phyloP scores from a whole-genome alignment of 2,329 filamentous ascomycete species.

The Exophiala bonariae region DNA sequence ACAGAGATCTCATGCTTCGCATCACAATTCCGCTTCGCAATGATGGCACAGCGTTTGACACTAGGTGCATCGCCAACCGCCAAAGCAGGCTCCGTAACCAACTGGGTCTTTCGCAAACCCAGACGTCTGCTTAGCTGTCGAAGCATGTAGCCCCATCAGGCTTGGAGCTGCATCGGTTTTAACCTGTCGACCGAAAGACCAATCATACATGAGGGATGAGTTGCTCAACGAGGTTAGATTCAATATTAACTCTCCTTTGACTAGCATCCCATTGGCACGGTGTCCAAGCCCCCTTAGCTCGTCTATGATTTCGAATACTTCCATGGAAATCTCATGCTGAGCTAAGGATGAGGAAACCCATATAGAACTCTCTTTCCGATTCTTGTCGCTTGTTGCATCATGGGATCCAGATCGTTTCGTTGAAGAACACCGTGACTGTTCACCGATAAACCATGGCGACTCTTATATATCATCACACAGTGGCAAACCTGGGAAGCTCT shows the following conservation, averaged over 20 bases:
- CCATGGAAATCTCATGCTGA: slow-evolving; percentile 19
- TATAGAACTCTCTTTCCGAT: slow-evolving; percentile 20
- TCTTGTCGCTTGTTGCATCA: slow-evolving; percentile 17
- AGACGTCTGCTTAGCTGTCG: not conserved
- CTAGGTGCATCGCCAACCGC: too few species aligned
- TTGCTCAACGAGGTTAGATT: slow-evolving; percentile 18
- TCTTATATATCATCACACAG: slow-evolving; percentile 12
- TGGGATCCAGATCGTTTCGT: slow-evolving; percentile 3
- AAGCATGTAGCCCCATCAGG: slow-evolving; percentile 6
- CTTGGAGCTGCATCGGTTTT: not conserved
- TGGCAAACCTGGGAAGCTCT: slow-evolving; percentile 4
- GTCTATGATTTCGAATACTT: slow-evolving; percentile 8
- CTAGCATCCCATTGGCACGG: slow-evolving; percentile 5
- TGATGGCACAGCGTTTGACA: too few species aligned
- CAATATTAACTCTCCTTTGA: not conserved
- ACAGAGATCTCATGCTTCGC: too few species aligned
- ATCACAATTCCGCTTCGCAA: too few species aligned
- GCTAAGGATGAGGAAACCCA: slow-evolving; percentile 20
- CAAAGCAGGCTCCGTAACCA: not conserved
- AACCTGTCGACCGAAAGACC: not conserved
- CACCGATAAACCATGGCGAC: slow-evolving; percentile 12
- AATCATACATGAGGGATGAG: slow-evolving; percentile 11
- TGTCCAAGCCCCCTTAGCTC: slow-evolving; percentile 3
- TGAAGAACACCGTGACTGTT: slow-evolving; percentile 13
- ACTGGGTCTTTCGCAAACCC: not conserved